Evolutionary conservation across 306 rosid species (phyloP), one percentile per base, ranked within the genome.

Genomic region (barrel medic (Medicago truncatula)): DNA sequence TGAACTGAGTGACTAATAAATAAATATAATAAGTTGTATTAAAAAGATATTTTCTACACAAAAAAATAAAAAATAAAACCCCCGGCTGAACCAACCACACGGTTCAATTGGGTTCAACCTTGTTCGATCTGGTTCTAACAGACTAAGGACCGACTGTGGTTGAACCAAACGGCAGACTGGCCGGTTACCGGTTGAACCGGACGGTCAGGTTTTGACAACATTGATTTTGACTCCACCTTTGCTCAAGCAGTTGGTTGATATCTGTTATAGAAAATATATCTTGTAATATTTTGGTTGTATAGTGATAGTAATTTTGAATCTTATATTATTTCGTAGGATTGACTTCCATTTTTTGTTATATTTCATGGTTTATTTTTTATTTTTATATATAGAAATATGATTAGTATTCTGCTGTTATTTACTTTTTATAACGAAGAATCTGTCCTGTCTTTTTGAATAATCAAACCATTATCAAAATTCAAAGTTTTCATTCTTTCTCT

Each of bases 231-330:
- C 13, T 46, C n/a, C 38, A 38, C 66, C 7, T 65, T 11, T 75
- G 64, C 58, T 66, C 36, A 64, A 40, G 31, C 46, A 39, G 56
- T 70, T 75, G 73, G 7, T 57, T 46, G 36, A 61, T 63, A 63
- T 36, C 44, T 36, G 68, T 34, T 63, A 36, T 10, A 18, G 9
- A 63, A 31, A 63, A 36, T 63, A 67, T 43, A 67, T 43, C 39
- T 41, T 17, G 20, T 67, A 44, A 46, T 6, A 67, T 43, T 11
- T 43, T 39, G 36, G 56, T 44, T 43, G 72, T 43, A 20, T 67
- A 7, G 2, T 54, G 1, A 62, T 31, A 21, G 34, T 67, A 43
- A 44, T 21, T 67, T 67, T 43, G 20, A 67, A 68, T 68, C 58
- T 46, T 47, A 23, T 44, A 44, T 20, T 44, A 43, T 67, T 47